Conservation (phyloP, 495 filamentous ascomycete genomes). For the Massariosphaeria phaeospora region DNA sequence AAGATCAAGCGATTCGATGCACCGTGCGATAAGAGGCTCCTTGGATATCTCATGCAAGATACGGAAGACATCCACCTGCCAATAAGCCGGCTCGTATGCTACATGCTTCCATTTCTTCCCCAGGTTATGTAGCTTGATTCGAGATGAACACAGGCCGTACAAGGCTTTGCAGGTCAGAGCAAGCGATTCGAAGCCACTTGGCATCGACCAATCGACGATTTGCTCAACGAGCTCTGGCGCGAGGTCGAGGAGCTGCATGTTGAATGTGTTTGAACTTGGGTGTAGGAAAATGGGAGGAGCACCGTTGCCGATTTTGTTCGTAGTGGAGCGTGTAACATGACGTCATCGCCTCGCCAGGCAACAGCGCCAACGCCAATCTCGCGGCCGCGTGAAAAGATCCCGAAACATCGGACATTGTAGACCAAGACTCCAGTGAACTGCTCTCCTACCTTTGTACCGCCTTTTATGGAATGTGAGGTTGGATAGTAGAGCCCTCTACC, state of each 20-base stretch:
- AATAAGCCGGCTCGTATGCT: not conserved
- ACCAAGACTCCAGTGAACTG: too few species aligned
- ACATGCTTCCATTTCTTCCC: not conserved
- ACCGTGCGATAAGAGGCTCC: not conserved
- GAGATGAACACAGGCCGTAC: not conserved
- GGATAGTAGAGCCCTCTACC: too few species aligned
- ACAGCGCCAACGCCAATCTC: too few species aligned
- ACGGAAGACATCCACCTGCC: not conserved
- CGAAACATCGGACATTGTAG: too few species aligned
- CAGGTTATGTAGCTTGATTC: not conserved
- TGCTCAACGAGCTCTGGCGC: not conserved
- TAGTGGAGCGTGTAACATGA: too few species aligned
- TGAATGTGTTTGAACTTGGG: conserved; percentile 64
- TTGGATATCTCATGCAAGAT: not conserved
- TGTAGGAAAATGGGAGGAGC: too few species aligned
- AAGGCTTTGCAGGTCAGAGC: not conserved
- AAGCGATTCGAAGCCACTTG: not conserved
- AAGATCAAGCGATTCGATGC: not conserved
- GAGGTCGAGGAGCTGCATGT: not conserved
- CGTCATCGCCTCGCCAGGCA: too few species aligned
- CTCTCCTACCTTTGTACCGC: too few species aligned
- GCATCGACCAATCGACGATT: not conserved
- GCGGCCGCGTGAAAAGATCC: too few species aligned
- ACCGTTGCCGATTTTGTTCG: too few species aligned
- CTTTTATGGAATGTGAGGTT: too few species aligned